Percentiles rank a stretch among this genome's conserved stretches.
Evolutionary conservation across 805 yeast species (phyloP).

Genomic region (Kodamaea neixiangensis): DNA sequence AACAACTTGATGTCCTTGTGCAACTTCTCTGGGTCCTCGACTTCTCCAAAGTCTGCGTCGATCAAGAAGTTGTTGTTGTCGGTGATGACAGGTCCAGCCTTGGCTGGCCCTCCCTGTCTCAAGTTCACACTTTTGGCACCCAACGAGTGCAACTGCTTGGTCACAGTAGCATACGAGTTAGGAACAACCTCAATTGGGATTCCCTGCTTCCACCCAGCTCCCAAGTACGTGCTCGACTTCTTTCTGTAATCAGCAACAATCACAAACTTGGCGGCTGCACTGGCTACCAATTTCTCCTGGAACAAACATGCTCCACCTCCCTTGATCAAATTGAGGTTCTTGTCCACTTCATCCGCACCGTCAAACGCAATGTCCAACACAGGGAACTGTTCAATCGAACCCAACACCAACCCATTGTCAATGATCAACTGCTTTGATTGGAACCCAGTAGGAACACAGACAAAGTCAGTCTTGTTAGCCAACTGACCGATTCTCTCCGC

Average conservation of each 20-base stretch:
- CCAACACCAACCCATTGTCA: conserved; percentile 75
- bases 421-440: conserved; percentile 87
- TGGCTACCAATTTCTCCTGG: conserved; percentile 94
- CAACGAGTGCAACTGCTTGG: conserved; percentile 56
- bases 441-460: conserved; percentile 95
- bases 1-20: conserved; percentile 68
- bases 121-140: conserved; percentile 66
- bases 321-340: conserved; percentile 78
- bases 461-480: conserved; percentile 51
- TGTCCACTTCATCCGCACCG: conserved; percentile 97
- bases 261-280: conserved; percentile 71
- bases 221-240: conserved; percentile 65
- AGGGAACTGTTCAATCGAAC: conserved; percentile 81
- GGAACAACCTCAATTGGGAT: conserved; percentile 97
- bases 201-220: conserved; percentile 83
- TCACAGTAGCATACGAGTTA: conserved; percentile 76
- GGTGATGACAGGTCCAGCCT: conserved; percentile 96
- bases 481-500: conserved; percentile 90
- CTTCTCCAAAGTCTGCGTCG: conserved; percentile 89
- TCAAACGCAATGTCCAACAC: conserved; percentile 91
- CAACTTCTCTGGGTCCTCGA: conserved; percentile 51
- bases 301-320: conserved; percentile 99
- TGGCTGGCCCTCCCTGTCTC: conserved; percentile 86
- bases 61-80: conserved; percentile 92
- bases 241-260: conserved; percentile 93